Percentiles rank a stretch among this genome's conserved stretches.
phyloP scores from a whole-genome alignment of 2,329 filamentous ascomycete species.

The Fusarium siculi region DNA sequence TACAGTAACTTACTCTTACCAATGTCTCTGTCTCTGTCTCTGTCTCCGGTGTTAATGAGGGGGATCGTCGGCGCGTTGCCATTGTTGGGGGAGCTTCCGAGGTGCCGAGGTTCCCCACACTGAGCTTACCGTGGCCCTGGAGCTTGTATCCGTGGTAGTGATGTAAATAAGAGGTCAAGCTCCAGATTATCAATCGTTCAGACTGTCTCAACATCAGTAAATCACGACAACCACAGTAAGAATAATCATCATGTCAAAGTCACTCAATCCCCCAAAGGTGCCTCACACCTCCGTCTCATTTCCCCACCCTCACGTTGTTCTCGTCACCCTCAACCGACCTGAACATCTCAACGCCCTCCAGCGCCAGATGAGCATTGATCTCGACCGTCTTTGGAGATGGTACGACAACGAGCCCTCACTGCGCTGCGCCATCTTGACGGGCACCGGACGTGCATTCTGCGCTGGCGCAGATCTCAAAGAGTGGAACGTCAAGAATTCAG shows the following conservation, averaged over 20 bases:
- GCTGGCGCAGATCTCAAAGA: constrained; percentile 75
- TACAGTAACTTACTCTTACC: background rate
- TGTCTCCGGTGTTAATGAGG: constrained; percentile 9
- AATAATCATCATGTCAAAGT: constrained; percentile 39
- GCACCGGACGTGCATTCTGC: constrained; percentile 71
- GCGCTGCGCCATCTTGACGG: constrained; percentile 71
- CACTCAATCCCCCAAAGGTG: constrained; percentile 54
- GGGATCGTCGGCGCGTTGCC: constrained; percentile 24
- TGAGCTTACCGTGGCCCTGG: constrained; percentile 20
- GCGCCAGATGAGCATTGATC: constrained; percentile 58
- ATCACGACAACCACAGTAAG: constrained; percentile 8
- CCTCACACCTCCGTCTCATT: constrained; percentile 58
- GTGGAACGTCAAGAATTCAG: constrained; percentile 61
- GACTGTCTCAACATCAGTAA: background rate
- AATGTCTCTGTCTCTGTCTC: background rate
- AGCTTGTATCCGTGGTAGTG: background rate
- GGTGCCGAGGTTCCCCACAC: constrained; percentile 48
- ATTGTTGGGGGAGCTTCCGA: constrained; percentile 33
- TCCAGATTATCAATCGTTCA: background rate
- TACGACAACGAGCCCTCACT: constrained; percentile 70
- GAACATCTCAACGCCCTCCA: constrained; percentile 68
- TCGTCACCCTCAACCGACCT: constrained; percentile 70
- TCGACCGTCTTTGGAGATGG: constrained; percentile 64
- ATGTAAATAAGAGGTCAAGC: constrained; percentile 10
- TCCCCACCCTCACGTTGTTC: constrained; percentile 64